phyloP scores from a whole-genome alignment of 139 green algal species.

The Ettlia oleoabundans region DNA sequence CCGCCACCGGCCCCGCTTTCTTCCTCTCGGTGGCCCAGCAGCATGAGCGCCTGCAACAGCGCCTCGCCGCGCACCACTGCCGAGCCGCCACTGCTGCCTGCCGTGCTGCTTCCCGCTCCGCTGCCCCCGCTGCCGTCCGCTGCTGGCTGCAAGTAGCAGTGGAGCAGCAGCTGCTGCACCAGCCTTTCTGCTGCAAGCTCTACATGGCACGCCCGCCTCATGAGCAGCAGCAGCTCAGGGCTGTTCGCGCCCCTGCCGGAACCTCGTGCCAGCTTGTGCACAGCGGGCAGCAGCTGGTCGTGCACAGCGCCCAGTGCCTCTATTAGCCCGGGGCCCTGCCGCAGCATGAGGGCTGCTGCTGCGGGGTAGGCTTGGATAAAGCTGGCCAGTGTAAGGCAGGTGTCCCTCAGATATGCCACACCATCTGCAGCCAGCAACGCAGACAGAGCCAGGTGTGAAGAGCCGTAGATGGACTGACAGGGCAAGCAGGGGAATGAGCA shows the following conservation, averaged over 20 bases:
- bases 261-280: neutral
- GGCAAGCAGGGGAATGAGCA: too few relatives aligned
- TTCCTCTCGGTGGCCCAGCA: constrained; percentile 42
- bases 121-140: neutral
- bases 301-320: constrained; percentile 39
- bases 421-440: constrained; percentile 59
- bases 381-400: constrained; percentile 61
- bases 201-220: constrained; percentile 6
- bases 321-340: constrained; percentile 1
- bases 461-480: too few relatives aligned
- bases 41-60: constrained; percentile 66
- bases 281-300: constrained; percentile 33
- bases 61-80: constrained; percentile 58
- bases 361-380: constrained; percentile 60
- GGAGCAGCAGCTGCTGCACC: constrained; percentile 50
- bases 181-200: constrained; percentile 40
- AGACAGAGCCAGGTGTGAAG: neutral
- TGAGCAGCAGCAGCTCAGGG: constrained; percentile 43
- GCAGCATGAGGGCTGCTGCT: constrained; percentile 56
- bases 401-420: constrained; percentile 72
- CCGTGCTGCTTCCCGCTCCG: neutral
- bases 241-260: constrained; percentile 2
- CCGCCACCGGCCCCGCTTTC: neutral
- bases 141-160: constrained; percentile 41
- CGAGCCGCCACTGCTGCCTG: neutral